These are phyloP conservation scores for Aspergillus ustus DNA, from an alignment of 2,329 filamentous ascomycete species.

Conservation along the genomic window DNA sequence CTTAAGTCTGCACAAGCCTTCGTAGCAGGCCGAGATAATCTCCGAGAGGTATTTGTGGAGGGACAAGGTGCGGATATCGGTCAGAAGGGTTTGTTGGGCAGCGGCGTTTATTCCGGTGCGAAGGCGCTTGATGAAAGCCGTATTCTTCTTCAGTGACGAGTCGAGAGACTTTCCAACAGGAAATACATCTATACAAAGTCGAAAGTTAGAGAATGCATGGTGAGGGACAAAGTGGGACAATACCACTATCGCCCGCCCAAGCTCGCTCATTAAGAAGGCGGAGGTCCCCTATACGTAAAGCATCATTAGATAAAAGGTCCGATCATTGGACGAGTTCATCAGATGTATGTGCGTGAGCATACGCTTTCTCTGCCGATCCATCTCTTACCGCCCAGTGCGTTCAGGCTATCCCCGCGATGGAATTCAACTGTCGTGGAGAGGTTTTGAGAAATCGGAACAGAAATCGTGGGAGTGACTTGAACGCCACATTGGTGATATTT, in stretches of 20 bases:
- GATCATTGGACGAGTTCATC: background rate
- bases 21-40: conserved; percentile 93
- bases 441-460: conserved; percentile 42
- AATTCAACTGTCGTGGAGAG: conserved; percentile 40
- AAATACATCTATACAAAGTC: conserved; percentile 69
- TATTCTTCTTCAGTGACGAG: conserved; percentile 97
- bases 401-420: conserved; percentile 22
- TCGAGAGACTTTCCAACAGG: conserved; percentile 79
- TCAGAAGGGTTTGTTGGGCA: conserved; percentile 79
- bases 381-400: conserved; percentile 34
- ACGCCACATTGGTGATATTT: conserved; percentile 44
- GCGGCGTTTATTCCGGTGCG: conserved; percentile 84
- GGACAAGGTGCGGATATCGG: conserved; percentile 87
- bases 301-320: conserved; percentile 9
- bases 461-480: conserved; percentile 40
- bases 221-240: conserved; percentile 4
- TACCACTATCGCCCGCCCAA: conserved; percentile 89
- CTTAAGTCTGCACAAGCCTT: conserved; percentile 90
- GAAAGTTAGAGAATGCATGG: background rate
- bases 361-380: conserved; percentile 58
- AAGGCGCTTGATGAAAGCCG: conserved; percentile 94
- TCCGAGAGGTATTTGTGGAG: conserved; percentile 97
- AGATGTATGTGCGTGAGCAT: conserved; percentile 25
- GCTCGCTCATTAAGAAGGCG: conserved; percentile 83
- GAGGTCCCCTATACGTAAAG: conserved; percentile 71